Conservation (phyloP, 2,329 filamentous ascomycete genomes). For the Phoma sp. region DNA sequence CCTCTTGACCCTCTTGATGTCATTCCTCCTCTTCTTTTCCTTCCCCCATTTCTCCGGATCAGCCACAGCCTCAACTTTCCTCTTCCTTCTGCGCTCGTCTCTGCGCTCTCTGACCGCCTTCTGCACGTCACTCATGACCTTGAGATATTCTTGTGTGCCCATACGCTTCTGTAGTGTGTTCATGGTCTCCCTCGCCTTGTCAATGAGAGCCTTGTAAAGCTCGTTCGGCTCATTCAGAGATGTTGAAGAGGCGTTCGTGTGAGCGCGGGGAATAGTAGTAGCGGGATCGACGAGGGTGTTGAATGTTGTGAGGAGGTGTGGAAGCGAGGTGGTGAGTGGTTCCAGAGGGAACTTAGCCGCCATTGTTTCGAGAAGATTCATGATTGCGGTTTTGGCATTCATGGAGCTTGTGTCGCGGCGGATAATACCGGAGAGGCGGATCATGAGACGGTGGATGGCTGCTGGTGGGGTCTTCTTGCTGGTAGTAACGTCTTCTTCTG, state of each 20-base stretch:
- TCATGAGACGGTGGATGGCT: constrained; percentile 76
- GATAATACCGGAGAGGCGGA: constrained; percentile 77
- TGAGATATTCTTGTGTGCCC: constrained; percentile 80
- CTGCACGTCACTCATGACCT: constrained; percentile 73
- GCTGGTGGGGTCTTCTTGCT: constrained; percentile 44
- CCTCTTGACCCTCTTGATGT: constrained; percentile 60
- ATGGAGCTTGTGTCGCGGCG: constrained; percentile 70
- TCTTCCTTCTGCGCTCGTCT: constrained; percentile 78
- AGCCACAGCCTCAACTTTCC: constrained; percentile 84
- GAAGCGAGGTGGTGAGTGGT: constrained; percentile 67
- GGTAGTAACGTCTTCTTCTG: constrained; percentile 43
- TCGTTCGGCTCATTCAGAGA: constrained; percentile 60
- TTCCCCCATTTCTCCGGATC: constrained; percentile 77
- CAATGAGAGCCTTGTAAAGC: constrained; percentile 73
- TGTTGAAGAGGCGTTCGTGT: constrained; percentile 62
- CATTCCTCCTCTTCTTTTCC: constrained; percentile 77
- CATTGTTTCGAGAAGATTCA: constrained; percentile 76
- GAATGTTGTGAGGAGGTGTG: constrained; percentile 70
- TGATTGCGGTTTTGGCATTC: constrained; percentile 75
- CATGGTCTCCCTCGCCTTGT: constrained; percentile 77
- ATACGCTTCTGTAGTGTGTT: constrained; percentile 83
- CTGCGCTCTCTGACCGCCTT: constrained; percentile 74
- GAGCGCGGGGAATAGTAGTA: constrained; percentile 72
- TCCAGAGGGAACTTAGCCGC: constrained; percentile 65
- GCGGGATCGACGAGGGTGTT: constrained; percentile 84